A percentile compares a stretch with the other conserved stretches of the same genome.
These are phyloP conservation scores for Xylariaceae sp. DNA, from an alignment of 2,329 filamentous ascomycete genomes.

Conservation along the genomic window DNA sequence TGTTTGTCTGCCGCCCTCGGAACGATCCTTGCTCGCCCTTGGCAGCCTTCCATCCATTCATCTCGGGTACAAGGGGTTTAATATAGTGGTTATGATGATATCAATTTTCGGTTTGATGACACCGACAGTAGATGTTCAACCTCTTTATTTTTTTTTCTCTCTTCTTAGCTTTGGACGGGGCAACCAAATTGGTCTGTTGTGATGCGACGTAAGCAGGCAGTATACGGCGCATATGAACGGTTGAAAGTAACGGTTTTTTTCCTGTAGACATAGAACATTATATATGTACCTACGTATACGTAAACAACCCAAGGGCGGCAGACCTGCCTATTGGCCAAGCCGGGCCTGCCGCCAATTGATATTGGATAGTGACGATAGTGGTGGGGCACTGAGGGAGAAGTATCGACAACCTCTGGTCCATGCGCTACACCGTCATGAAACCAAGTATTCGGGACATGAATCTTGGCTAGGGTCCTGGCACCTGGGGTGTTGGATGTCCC, in stretches of 20 bases:
- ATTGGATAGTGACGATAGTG: constrained; percentile 32
- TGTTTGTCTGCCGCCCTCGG: constrained; percentile 31
- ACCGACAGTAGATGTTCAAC: constrained; percentile 28
- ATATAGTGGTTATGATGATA: constrained; percentile 26
- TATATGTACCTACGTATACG: constrained; percentile 1
- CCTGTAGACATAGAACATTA: not conserved
- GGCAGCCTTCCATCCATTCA: constrained; percentile 33
- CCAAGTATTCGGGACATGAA: constrained; percentile 31
- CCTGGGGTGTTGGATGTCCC: too few species aligned
- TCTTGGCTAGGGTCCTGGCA: constrained; percentile 22
- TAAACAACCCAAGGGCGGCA: constrained; percentile 32
- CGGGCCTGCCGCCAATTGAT: constrained; percentile 20
- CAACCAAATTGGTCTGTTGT: constrained; percentile 21
- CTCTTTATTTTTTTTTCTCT: constrained; percentile 21
- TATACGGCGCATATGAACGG: too few species aligned
- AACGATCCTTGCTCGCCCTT: constrained; percentile 27
- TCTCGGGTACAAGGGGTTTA: constrained; percentile 30
- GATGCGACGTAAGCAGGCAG: constrained; percentile 24
- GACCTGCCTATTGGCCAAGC: constrained; percentile 29
- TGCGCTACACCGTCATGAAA: constrained; percentile 17
- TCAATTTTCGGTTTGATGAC: constrained; percentile 28
- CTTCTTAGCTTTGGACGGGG: constrained; percentile 5
- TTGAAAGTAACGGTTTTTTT: too few species aligned
- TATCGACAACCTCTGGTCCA: constrained; percentile 18
- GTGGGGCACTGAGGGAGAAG: constrained; percentile 14